phyloP scores from a whole-genome alignment of 2,329 filamentous ascomycete species.

The Colletotrichum plurivorum region DNA sequence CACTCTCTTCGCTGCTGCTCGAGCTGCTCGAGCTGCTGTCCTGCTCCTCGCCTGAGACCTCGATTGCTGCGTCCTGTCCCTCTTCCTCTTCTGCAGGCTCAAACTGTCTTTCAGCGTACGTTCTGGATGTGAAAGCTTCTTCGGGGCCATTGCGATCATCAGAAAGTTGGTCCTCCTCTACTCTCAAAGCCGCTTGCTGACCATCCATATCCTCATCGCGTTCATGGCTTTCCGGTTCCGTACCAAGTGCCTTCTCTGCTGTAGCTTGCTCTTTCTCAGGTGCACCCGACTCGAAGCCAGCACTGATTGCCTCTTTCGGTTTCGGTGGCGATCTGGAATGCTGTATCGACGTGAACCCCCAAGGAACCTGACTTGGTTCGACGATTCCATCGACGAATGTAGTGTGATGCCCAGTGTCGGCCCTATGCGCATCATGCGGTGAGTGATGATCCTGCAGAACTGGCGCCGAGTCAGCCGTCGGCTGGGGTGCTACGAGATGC shows the following conservation, averaged over 20 bases:
- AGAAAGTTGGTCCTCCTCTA: conserved; percentile 24
- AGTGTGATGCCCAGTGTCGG: conserved; percentile 11
- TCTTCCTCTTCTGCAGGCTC: conserved; percentile 7
- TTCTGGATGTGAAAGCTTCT: conserved; percentile 4
- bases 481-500: conserved; percentile 1
- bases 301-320: background rate
- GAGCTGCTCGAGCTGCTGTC: conserved; percentile 14
- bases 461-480: conserved; percentile 9
- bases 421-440: conserved; percentile 9
- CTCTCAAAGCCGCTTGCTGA: conserved; percentile 16
- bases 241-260: background rate
- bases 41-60: conserved; percentile 1
- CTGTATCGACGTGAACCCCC: conserved; percentile 35
- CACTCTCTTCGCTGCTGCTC: conserved; percentile 23
- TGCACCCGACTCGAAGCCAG: background rate
- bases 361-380: conserved; percentile 35
- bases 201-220: conserved; percentile 12
- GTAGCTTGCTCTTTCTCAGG: background rate
- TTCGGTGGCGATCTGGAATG: background rate
- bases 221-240: conserved; percentile 6
- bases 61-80: background rate
- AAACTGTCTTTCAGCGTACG: conserved; percentile 30
- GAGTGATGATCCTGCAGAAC: conserved; percentile 10
- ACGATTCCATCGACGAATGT: conserved; percentile 29
- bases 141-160: conserved; percentile 31